phyloP scores from a whole-genome alignment of 768 basidiomycete species.

The Gyrodon lividus region DNA sequence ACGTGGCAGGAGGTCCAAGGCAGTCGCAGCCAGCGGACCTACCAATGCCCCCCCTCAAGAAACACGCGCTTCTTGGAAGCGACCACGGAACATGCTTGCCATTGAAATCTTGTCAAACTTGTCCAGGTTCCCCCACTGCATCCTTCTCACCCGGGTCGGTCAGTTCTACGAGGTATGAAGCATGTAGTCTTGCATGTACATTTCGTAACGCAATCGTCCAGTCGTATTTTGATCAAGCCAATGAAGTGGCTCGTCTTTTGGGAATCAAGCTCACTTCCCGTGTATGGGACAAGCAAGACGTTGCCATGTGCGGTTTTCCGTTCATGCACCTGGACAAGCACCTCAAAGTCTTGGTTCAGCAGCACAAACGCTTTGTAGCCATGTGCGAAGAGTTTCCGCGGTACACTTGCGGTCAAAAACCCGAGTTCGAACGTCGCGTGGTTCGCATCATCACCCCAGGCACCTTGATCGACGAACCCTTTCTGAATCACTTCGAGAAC shows the following conservation, averaged over 20 bases:
- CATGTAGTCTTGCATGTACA: not conserved
- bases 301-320: constrained; percentile 92
- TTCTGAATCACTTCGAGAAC: constrained; percentile 82
- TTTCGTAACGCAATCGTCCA: constrained; percentile 30
- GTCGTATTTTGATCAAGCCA: constrained; percentile 95
- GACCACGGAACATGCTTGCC: constrained; percentile 55
- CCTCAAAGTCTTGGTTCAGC: constrained; percentile 82
- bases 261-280: constrained; percentile 81
- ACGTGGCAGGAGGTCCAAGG: constrained; percentile 20
- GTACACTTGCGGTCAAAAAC: constrained; percentile 47
- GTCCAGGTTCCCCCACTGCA: constrained; percentile 78
- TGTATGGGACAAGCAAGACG: constrained; percentile 64
- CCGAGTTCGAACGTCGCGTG: constrained; percentile 75
- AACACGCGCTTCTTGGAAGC: constrained; percentile 9
- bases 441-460: constrained; percentile 89
- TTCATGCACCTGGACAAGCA: constrained; percentile 80
- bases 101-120: constrained; percentile 71
- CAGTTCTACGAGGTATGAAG: constrained; percentile 87
- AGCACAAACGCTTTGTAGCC: constrained; percentile 82
- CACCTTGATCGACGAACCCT: constrained; percentile 89
- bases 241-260: constrained; percentile 70
- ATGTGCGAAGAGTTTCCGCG: constrained; percentile 89
- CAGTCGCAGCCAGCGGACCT: not conserved
- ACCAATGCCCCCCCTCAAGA: not conserved
- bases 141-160: constrained; percentile 89